A percentile compares a stretch with the other conserved stretches of the same genome.
phyloP scores from a whole-genome alignment of 352 stramenopile genomes.

The Globisporangium parvum region DNA sequence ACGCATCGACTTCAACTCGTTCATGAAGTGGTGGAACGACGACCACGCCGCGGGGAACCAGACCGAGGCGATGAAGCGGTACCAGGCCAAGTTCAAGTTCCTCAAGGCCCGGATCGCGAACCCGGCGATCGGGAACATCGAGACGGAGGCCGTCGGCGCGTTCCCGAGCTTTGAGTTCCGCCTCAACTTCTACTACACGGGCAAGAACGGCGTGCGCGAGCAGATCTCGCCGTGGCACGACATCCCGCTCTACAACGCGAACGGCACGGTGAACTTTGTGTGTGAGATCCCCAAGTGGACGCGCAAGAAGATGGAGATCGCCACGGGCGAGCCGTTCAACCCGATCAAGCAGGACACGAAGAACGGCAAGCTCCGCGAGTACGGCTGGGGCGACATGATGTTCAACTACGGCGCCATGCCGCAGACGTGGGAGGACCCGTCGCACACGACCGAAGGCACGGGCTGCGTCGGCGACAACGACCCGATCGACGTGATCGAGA shows the following conservation, averaged over 20 bases:
- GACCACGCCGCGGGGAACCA: conserved; percentile 60
- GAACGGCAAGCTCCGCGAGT: conserved; percentile 96
- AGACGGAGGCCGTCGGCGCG: conserved; percentile 66
- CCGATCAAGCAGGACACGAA: conserved; percentile 99
- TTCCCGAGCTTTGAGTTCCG: conserved; percentile 88
- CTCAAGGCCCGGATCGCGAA: conserved; percentile 83
- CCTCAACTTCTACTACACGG: conserved; percentile 87
- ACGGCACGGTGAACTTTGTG: conserved; percentile 85
- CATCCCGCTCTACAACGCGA: conserved; percentile 91
- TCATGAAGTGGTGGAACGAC: conserved; percentile 89
- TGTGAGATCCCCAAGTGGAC: conserved; percentile 99
- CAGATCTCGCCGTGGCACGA: conserved; percentile 98
- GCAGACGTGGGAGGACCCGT: conserved; percentile 99
- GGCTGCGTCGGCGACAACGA: conserved; percentile 94
- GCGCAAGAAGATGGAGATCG: conserved; percentile 99
- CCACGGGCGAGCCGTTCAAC: conserved; percentile 93
- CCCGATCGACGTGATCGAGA: conserved; percentile 98
- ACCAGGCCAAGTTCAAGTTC: conserved; percentile 88
- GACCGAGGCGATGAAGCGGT: conserved; percentile 77
- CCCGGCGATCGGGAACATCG: conserved; percentile 73
- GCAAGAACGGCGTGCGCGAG: conserved; percentile 57
- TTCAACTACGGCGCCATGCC: conserved; percentile 99
- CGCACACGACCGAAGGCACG: conserved; percentile 78
- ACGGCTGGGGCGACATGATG: conserved; percentile 94
- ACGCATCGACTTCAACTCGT: conserved; percentile 82